Evolutionary conservation across 305 asterid species (phyloP).

Genomic region (Vinca major): DNA sequence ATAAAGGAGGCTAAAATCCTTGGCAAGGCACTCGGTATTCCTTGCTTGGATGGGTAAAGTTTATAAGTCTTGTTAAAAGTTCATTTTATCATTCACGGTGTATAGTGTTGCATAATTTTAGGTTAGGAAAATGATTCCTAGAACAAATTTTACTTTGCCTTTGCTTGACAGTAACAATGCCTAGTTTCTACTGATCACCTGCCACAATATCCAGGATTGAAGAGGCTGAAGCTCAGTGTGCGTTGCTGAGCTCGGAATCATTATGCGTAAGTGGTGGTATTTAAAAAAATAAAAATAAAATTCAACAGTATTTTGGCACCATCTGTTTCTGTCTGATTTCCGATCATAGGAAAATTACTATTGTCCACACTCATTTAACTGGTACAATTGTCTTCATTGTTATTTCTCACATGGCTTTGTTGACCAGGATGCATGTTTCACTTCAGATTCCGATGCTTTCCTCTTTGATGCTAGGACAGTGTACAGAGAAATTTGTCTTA

Average conservation of each 20-base stretch:
- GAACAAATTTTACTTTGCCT: neutral
- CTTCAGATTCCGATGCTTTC: slow-evolving; percentile 94
- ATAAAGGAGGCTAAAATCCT: slow-evolving; percentile 79
- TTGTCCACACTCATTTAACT: neutral
- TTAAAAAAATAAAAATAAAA: too few relatives aligned
- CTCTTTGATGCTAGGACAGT: slow-evolving; percentile 93
- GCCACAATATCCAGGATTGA: slow-evolving; percentile 52
- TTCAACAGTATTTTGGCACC: too few relatives aligned
- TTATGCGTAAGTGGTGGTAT: slow-evolving; percentile 58
- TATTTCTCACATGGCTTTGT: slow-evolving; percentile 11
- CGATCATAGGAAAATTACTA: neutral
- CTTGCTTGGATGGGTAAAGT: slow-evolving; percentile 85
- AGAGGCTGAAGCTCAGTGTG: slow-evolving; percentile 99
- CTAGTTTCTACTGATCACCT: slow-evolving; percentile 9
- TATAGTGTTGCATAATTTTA: slow-evolving; percentile 1
- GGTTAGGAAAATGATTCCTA: neutral
- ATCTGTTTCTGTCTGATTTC: neutral
- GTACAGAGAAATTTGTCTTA: slow-evolving; percentile 84
- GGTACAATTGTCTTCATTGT: neutral
- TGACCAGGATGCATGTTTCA: slow-evolving; percentile 90
- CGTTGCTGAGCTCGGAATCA: slow-evolving; percentile 69
- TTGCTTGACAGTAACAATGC: neutral
- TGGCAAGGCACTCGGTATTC: slow-evolving; percentile 77
- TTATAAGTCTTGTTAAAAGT: slow-evolving; percentile 9
- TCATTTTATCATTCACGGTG: neutral